Evolutionary conservation across 192 early-diverging fungal genomes (phyloP), one percentile per base, ranked within the genome.

Genomic region (Phlyctochytrium arcticum): DNA sequence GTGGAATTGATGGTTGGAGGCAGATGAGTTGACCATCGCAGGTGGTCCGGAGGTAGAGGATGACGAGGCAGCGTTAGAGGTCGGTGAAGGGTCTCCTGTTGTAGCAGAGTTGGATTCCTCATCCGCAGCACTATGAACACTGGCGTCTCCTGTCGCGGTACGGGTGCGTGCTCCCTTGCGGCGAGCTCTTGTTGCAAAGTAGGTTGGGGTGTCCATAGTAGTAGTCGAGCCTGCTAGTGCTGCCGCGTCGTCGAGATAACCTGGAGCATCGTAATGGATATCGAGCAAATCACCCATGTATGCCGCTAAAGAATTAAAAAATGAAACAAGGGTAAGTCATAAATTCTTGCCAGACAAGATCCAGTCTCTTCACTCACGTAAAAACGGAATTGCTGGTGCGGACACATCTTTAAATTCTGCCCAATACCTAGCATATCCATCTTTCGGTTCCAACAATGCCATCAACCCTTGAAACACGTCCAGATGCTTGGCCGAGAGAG

Each of bases 241-340:
- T 26, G 55, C 29, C n/a, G 35, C 4, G 6, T 15, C 73, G n/a
- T 68, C 68, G 9, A 63, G 29, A 58, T 60, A 77, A 5, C 66
- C 55, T 24, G 78, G 75, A 15, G 71, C 66, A 19, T 72, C 74
- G 32, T 74, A 47, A 64, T 79, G 72, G 39, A 75, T 76, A 49
- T 79, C 74, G 12, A 84, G 60, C 5, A 84, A 27, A 27, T 84
- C 77, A 19, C 71, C 73, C 37, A 84, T 78, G 65, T 84, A 81
- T 7, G 75, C 68, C 6, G 69, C 81, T 84, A 17, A 0, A 46
- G 35, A 29, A 26, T n/a, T n/a, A n/a, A n/a, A n/a, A n/a, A n/a
- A n/a, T n/a, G n/a, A n/a, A n/a, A n/a, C n/a, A n/a, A n/a, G n/a
- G n/a, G 61, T 53, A 53, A 26, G 30, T 15, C 50, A 53, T 53